phyloP scores from a whole-genome alignment of 2,329 filamentous ascomycete genomes.

The Claviceps sp. region DNA sequence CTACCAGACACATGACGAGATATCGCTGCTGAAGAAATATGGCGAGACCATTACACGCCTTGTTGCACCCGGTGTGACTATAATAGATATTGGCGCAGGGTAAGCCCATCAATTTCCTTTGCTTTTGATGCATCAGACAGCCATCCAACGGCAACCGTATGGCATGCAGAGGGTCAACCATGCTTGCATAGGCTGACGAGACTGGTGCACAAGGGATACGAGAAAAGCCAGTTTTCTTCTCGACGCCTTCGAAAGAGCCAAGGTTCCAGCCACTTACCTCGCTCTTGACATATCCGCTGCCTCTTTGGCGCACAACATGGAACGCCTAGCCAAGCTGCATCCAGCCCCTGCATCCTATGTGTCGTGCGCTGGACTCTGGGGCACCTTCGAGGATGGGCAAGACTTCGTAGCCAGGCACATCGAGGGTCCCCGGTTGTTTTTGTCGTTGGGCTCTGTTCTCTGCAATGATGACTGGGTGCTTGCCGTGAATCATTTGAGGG shows the following conservation, averaged over 20 bases:
- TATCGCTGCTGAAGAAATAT: conserved; percentile 21
- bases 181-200: neutral
- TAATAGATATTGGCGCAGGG: conserved; percentile 29
- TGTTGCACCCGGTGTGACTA: conserved; percentile 17
- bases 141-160: neutral
- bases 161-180: neutral
- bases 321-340: conserved; percentile 18
- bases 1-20: conserved; percentile 29
- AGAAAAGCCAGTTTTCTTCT: conserved; percentile 27
- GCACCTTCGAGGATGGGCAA: conserved; percentile 24
- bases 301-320: conserved; percentile 22
- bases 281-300: conserved; percentile 26
- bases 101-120: conserved; percentile 12
- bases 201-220: conserved; percentile 20
- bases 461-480: conserved; percentile 27
- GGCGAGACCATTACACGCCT: conserved; percentile 21
- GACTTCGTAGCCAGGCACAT: conserved; percentile 16
- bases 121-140: neutral
- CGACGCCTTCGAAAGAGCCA: conserved; percentile 19
- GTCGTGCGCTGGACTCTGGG: conserved; percentile 25
- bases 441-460: conserved; percentile 28
- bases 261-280: conserved; percentile 20
- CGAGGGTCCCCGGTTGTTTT: conserved; percentile 21
- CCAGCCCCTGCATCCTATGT: conserved; percentile 14
- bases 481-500: conserved; percentile 21